A percentile compares a stretch with the other conserved stretches of the same genome.
Conservation (phyloP, 805 yeast genomes). For the Candida endomychidarum region DNA sequence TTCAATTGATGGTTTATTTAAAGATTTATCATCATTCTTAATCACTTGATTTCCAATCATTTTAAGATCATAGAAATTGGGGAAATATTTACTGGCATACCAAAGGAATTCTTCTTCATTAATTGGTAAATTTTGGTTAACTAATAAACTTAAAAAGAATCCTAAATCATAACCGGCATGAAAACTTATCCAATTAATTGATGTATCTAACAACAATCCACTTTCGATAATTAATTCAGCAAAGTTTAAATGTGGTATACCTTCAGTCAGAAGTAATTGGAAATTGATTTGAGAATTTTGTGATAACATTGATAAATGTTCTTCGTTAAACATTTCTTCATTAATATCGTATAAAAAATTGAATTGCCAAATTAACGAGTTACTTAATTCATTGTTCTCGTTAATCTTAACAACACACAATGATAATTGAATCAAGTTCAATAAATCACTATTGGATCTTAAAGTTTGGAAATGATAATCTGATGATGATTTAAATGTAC, state of each 20-base stretch:
- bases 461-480: slow-evolving; percentile 97
- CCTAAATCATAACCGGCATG: slow-evolving; percentile 96
- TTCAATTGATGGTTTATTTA: slow-evolving; percentile 52
- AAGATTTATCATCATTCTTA: slow-evolving; percentile 16
- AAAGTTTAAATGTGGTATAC: slow-evolving; percentile 77
- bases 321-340: slow-evolving; percentile 83
- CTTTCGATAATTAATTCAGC: slow-evolving; percentile 83
- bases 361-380: slow-evolving; percentile 94
- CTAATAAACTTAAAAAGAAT: slow-evolving; percentile 72
- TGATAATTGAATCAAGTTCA: slow-evolving; percentile 76
- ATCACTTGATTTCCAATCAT: slow-evolving; percentile 40
- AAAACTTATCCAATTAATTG: slow-evolving; percentile 84
- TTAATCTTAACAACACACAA: slow-evolving; percentile 39
- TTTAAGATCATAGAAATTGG: slow-evolving; percentile 82
- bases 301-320: slow-evolving; percentile 73
- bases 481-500: slow-evolving; percentile 81
- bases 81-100: slow-evolving; percentile 73
- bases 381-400: slow-evolving; percentile 48
- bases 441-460: slow-evolving; percentile 84
- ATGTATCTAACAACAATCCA: slow-evolving; percentile 73
- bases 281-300: slow-evolving; percentile 82
- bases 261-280: slow-evolving; percentile 66
- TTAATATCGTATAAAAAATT: slow-evolving; percentile 80
- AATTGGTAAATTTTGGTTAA: slow-evolving; percentile 74
- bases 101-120: slow-evolving; percentile 75